Conservation (phyloP, 495 filamentous ascomycete genomes). For the Beverwykella pulmonaria region DNA sequence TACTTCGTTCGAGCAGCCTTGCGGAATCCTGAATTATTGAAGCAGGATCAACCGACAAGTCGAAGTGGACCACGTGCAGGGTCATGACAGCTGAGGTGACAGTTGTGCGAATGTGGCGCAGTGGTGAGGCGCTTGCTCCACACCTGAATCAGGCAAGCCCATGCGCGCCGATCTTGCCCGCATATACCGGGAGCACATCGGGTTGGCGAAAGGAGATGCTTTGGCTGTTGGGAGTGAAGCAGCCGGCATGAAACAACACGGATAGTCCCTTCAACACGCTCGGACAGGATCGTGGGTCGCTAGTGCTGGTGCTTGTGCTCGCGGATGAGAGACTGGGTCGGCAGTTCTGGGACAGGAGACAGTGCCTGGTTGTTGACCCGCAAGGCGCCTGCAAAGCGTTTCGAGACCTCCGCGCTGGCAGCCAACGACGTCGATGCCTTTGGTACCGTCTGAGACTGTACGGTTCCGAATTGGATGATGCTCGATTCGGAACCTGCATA, state of each 20-base stretch:
- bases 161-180: neutral
- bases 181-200: slow-evolving; percentile 1
- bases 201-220: neutral
- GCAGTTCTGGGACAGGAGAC: neutral
- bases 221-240: neutral
- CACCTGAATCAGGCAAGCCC: neutral
- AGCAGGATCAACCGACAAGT: neutral
- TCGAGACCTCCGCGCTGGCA: slow-evolving; percentile 18
- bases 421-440: slow-evolving; percentile 8
- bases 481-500: neutral
- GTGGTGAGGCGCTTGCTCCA: slow-evolving; percentile 6
- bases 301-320: no score
- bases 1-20: no score
- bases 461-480: neutral
- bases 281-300: neutral
- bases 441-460: neutral
- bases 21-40: neutral
- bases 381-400: slow-evolving; percentile 8
- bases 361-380: neutral
- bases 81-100: slow-evolving; percentile 18
- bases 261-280: neutral
- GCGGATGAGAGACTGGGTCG: neutral
- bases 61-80: neutral
- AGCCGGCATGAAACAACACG: neutral
- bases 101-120: slow-evolving; percentile 10